phyloP scores from a whole-genome alignment of 2,329 filamentous ascomycete species.

The Claviceps purpurea region DNA sequence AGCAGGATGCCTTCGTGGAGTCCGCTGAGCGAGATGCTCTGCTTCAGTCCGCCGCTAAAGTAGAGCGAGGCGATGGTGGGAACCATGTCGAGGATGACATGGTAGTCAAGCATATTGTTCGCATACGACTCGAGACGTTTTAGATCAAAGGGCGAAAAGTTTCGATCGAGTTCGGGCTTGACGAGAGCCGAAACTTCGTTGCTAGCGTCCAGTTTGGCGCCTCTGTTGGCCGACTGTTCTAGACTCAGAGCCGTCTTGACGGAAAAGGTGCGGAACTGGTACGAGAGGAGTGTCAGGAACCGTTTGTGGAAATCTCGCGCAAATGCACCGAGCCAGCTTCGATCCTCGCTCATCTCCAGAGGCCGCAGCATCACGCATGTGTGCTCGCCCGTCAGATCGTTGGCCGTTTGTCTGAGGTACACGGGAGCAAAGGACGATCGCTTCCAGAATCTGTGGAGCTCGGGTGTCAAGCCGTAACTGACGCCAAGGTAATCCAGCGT shows the following conservation, averaged over 20 bases:
- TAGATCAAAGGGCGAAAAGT: constrained; percentile 82
- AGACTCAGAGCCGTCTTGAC: constrained; percentile 71
- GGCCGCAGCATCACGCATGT: constrained; percentile 94
- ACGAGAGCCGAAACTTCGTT: constrained; percentile 40
- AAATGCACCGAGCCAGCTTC: constrained; percentile 80
- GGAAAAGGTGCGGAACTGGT: constrained; percentile 78
- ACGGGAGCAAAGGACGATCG: constrained; percentile 73
- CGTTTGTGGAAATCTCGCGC: constrained; percentile 85
- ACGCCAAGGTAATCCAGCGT: constrained; percentile 87
- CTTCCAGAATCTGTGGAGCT: constrained; percentile 96
- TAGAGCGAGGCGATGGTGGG: constrained; percentile 71
- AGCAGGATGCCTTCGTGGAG: constrained; percentile 79
- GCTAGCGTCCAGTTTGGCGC: constrained; percentile 49
- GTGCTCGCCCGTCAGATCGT: constrained; percentile 93
- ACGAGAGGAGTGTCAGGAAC: constrained; percentile 82
- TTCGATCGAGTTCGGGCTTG: constrained; percentile 62
- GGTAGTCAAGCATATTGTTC: constrained; percentile 95
- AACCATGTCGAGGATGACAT: constrained; percentile 87
- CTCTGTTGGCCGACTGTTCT: constrained; percentile 67
- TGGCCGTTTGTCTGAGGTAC: constrained; percentile 87
- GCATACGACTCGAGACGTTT: constrained; percentile 92
- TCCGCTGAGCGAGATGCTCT: constrained; percentile 57
- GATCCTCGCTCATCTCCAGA: constrained; percentile 53
- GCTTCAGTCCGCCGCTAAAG: constrained; percentile 64
- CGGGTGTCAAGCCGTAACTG: constrained; percentile 78